Evolutionary conservation across 306 rosid genomes (phyloP).

Genomic region (Cucurbita pepo): DNA sequence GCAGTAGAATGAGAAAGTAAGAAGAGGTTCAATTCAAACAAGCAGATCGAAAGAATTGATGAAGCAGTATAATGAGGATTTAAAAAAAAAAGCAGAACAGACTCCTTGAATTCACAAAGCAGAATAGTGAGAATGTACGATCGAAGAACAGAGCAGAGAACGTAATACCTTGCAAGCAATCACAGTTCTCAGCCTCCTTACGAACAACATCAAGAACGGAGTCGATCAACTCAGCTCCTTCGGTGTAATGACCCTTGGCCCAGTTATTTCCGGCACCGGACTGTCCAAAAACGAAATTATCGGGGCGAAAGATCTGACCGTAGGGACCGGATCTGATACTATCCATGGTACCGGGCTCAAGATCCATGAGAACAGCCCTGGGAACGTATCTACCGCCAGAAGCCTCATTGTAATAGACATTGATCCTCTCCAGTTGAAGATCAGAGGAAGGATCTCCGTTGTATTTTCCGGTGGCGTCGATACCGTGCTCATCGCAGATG

Average conservation of each 20-base stretch:
- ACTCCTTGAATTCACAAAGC: neutral
- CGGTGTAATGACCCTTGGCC: conserved; percentile 93
- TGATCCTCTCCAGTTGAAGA: conserved; percentile 74
- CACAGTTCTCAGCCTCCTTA: conserved; percentile 88
- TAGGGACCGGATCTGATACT: conserved; percentile 89
- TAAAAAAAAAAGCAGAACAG: neutral
- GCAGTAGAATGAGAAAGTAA: neutral
- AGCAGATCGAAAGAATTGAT: neutral
- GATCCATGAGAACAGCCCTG: conserved; percentile 89
- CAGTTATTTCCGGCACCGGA: conserved; percentile 89
- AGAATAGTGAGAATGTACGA: neutral
- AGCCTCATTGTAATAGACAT: conserved; percentile 81
- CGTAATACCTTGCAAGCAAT: conserved; percentile 69
- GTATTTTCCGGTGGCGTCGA: conserved; percentile 64
- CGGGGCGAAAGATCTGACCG: conserved; percentile 86
- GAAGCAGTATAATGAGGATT: neutral
- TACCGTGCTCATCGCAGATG: conserved; percentile 80
- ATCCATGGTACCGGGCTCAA: conserved; percentile 90
- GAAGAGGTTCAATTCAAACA: neutral
- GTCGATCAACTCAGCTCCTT: conserved; percentile 87
- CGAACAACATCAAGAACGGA: conserved; percentile 83
- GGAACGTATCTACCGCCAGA: conserved; percentile 88
- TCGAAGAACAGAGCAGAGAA: neutral
- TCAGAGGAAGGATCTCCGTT: conserved; percentile 31
- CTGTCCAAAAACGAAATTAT: conserved; percentile 84